phyloP scores from a whole-genome alignment of 306 rosid species.

The Crotalaria pallida region DNA sequence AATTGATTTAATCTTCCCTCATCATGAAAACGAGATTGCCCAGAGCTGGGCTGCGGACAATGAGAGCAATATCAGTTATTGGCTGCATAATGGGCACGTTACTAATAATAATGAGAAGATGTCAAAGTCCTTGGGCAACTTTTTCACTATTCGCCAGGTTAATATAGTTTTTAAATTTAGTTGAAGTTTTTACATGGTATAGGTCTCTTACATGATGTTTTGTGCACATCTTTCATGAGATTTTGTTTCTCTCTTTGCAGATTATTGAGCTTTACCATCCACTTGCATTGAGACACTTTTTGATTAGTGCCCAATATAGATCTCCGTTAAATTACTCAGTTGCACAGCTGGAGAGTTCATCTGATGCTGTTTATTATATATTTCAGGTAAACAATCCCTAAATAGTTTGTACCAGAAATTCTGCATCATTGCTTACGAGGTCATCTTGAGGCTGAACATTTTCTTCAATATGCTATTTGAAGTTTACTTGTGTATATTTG shows the following conservation, averaged over 20 bases:
- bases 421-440: too few relatives aligned
- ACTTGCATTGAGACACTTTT: too few relatives aligned
- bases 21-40: conserved; percentile 96
- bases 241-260: conserved; percentile 23
- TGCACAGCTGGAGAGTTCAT: too few relatives aligned
- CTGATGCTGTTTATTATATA: too few relatives aligned
- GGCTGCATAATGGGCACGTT: conserved; percentile 98
- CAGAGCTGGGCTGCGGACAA: conserved; percentile 88
- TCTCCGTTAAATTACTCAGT: too few relatives aligned
- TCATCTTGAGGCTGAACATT: too few relatives aligned
- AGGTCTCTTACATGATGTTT: conserved; percentile 11
- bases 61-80: conserved; percentile 62
- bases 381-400: too few relatives aligned
- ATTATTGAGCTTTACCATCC: too few relatives aligned
- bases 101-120: conserved; percentile 85
- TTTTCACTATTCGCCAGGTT: too few relatives aligned
- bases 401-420: too few relatives aligned
- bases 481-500: not conserved
- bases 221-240: not conserved
- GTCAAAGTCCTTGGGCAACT: conserved; percentile 97
- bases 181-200: conserved; percentile 8
- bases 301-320: too few relatives aligned
- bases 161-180: conserved; percentile 8
- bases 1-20: conserved; percentile 92
- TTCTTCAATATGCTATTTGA: too few relatives aligned